Conservation (phyloP, 2,329 filamentous ascomycete species). For the Colletotrichum musae region DNA sequence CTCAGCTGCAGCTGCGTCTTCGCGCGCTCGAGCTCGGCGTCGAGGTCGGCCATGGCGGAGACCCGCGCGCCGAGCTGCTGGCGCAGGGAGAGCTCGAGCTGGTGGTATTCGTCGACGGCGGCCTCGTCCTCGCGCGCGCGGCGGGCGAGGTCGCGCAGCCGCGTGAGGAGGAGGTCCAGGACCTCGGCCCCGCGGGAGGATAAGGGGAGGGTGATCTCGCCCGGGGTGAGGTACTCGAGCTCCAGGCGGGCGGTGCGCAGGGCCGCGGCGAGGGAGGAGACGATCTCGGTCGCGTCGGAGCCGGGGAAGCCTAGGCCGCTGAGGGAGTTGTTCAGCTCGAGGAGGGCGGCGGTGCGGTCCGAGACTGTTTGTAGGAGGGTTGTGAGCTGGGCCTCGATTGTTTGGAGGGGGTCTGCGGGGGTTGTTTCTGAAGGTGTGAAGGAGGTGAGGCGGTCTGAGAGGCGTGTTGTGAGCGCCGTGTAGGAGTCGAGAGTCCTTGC, state of each 20-base stretch:
- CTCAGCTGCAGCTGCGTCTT: constrained; percentile 53
- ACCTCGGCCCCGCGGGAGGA: constrained; percentile 68
- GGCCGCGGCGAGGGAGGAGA: constrained; percentile 61
- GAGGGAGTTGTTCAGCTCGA: constrained; percentile 62
- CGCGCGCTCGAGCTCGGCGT: constrained; percentile 56
- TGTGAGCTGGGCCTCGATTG: constrained; percentile 60
- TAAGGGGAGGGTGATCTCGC: constrained; percentile 68
- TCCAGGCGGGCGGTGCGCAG: constrained; percentile 72
- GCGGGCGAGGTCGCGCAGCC: constrained; percentile 64
- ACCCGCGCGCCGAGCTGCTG: constrained; percentile 70
- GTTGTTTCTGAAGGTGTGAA: constrained; percentile 45
- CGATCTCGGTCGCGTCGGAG: constrained; percentile 61
- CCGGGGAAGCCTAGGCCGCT: constrained; percentile 66
- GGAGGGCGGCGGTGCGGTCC: constrained; percentile 64
- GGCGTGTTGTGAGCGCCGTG: constrained; percentile 55
- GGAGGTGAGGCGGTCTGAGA: constrained; percentile 54
- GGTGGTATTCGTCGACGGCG: constrained; percentile 73
- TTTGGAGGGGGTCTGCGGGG: too few relatives aligned
- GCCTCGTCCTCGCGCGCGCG: constrained; percentile 64
- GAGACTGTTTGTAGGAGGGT: constrained; percentile 61
- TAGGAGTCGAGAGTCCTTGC: constrained; percentile 64
- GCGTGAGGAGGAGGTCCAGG: constrained; percentile 66
- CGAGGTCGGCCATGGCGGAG: constrained; percentile 64
- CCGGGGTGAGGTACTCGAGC: constrained; percentile 73
- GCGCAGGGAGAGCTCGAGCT: constrained; percentile 68